Conservation (phyloP, 2,329 filamentous ascomycete species). For the Fusarium siculi region DNA sequence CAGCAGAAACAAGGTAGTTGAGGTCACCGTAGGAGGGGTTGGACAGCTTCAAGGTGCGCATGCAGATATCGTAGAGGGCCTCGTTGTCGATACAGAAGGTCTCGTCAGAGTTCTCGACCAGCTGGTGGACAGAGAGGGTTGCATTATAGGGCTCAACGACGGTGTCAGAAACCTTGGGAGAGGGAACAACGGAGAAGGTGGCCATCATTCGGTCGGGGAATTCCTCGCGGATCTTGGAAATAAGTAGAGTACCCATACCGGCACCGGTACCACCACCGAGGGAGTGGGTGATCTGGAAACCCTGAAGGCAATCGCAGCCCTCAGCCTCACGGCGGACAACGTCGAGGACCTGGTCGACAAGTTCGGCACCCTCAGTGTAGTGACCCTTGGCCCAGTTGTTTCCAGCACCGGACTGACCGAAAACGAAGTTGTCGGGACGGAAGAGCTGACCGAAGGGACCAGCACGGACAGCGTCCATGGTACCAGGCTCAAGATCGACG, state of each 20-base stretch:
- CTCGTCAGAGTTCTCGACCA: conserved; percentile 99
- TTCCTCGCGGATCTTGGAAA: conserved; percentile 99
- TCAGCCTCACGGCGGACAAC: conserved; percentile 99
- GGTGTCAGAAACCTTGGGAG: conserved; percentile 99
- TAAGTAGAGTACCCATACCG: conserved; percentile 99
- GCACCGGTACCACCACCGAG: conserved; percentile 99
- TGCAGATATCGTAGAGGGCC: conserved; percentile 99
- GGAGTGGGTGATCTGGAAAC: conserved; percentile 99
- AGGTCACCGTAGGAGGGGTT: conserved; percentile 99
- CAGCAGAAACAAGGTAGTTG: conserved; percentile 98
- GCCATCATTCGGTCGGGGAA: conserved; percentile 99
- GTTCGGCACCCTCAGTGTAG: conserved; percentile 99
- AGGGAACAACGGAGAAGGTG: conserved; percentile 98
- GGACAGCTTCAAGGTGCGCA: conserved; percentile 98
- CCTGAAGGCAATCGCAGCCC: conserved; percentile 99
- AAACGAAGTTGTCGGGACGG: conserved; percentile 99
- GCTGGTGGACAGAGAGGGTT: conserved; percentile 97
- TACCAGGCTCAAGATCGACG: conserved; percentile 98
- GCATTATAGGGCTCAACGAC: conserved; percentile 99
- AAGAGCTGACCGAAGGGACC: conserved; percentile 99
- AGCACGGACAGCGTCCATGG: conserved; percentile 98
- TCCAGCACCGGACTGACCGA: conserved; percentile 98
- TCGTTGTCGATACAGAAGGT: conserved; percentile 99
- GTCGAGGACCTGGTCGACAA: conserved; percentile 97
- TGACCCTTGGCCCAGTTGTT: conserved; percentile 99